Percentiles rank a stretch among this genome's conserved stretches.
These are phyloP conservation scores for Pythium rhizo-oryzae DNA, from an alignment of 352 stramenopile species.

Conservation along the genomic window DNA sequence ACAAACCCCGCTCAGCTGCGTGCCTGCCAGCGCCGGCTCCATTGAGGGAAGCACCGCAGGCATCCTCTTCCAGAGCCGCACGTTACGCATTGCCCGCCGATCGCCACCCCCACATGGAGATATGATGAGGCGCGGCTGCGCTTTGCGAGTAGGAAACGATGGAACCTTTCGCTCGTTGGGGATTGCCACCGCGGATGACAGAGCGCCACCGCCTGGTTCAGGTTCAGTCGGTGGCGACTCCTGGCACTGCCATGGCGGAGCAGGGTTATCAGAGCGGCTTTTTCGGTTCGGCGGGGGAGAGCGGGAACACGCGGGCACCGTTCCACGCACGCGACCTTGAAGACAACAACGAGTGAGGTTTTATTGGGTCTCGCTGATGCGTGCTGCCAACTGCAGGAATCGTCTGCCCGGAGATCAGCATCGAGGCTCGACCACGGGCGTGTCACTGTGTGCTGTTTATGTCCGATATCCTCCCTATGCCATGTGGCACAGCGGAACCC, in stretches of 20 bases:
- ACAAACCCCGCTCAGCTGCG: too few species aligned
- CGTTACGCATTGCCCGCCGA: too few species aligned
- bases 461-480: neutral
- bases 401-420: neutral
- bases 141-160: neutral
- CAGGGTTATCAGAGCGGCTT: conserved; percentile 13
- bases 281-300: neutral
- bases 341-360: conserved; percentile 4
- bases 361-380: neutral
- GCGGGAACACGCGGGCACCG: conserved; percentile 18
- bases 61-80: too few species aligned
- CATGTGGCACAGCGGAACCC: conserved; percentile 14
- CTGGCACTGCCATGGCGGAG: neutral
- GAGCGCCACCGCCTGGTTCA: neutral
- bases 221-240: neutral
- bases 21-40: too few species aligned
- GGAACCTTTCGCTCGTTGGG: neutral
- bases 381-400: neutral
- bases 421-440: neutral
- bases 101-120: neutral
- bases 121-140: neutral
- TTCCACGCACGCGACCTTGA: conserved; percentile 14
- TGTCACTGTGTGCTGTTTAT: conserved; percentile 10
- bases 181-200: neutral
- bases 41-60: too few species aligned